Base-by-base conservation (phyloP, 2,329 filamentous ascomycete species). In the Neopestalotiopsis sp. region DNA sequence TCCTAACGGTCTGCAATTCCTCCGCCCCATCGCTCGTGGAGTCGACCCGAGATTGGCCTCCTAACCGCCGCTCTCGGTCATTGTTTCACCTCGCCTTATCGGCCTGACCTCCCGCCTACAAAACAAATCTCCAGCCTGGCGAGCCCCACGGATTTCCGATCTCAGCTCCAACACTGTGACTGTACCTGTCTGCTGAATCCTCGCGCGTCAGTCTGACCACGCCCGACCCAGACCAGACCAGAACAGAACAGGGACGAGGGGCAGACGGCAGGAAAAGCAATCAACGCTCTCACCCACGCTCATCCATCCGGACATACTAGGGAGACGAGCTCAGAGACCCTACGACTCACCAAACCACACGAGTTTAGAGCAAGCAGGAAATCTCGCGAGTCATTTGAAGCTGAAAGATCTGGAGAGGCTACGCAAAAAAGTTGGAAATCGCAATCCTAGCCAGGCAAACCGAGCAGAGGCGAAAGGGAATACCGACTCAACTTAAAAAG, bases 61-160 rank as follows among this genome's bases (percentile, higher is more conserved):
- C 62, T 70, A 70, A 68, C 66, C 69, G 69, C 69, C 69, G 69
- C 66, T 70, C 69, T 70, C 69, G 65, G 68, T 63, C 59, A 24
- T 68, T 67, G 69, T 68, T 70, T 70, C 69, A 70, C 63, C 38
- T 70, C 63, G 57, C 68, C 68, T 59, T 70, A 70, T 68, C 67
- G 69, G 66, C 66, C 62, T 70, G 67, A 62, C 58, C 59, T 40
- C 20, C 61, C 66, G 56, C 61, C 56, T 34, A 66, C 61, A 59
- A 61, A 70, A 63, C 56, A 42, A 61, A 28, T 57, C 61, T 66
- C 58, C 45, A 70, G 45, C 30, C 65, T 68, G 63, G 57, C 66
- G 67, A 71, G 56, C 66, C 59, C 65, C 71, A 70, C 67, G 62
- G 62, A 70, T 66, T 67, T 68, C 68, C 68, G 62, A 72, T 69